Conservation (phyloP, 2,329 filamentous ascomycete species). For the Endoconidiophora laricicola region DNA sequence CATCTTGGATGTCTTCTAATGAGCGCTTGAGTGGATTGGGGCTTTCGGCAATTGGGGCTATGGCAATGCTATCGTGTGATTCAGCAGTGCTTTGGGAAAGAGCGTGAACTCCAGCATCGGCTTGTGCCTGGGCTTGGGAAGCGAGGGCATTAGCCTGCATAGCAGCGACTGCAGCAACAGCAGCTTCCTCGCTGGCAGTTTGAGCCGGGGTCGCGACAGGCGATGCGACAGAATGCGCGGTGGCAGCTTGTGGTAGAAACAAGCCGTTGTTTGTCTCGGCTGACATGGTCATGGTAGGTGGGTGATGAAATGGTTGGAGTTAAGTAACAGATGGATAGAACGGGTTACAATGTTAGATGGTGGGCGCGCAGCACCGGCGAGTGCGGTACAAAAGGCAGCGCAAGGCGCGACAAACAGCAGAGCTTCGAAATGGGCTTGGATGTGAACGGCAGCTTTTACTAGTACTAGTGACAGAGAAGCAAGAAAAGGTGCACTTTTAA, state of each 20-base stretch:
- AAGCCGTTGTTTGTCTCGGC: slow-evolving; percentile 22
- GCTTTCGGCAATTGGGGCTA: slow-evolving; percentile 13
- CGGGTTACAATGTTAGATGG: neutral
- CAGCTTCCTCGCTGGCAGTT: slow-evolving; percentile 11
- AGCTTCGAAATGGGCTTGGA: neutral
- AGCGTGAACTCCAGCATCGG: slow-evolving; percentile 9
- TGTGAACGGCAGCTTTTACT: too few species aligned
- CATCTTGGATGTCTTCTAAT: slow-evolving; percentile 19
- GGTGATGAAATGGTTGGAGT: neutral
- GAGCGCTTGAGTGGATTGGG: slow-evolving; percentile 26
- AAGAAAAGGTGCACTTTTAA: too few species aligned
- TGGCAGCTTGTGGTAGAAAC: slow-evolving; percentile 24
- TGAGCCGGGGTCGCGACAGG: slow-evolving; percentile 22
- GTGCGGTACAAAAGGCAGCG: slow-evolving; percentile 6
- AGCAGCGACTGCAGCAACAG: slow-evolving; percentile 15
- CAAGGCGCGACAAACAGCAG: slow-evolving; percentile 7
- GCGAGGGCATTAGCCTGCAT: slow-evolving; percentile 26
- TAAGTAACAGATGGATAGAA: neutral
- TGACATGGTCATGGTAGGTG: slow-evolving; percentile 28
- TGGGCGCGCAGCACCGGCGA: neutral
- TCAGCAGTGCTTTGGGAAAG: neutral
- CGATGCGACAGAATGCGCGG: slow-evolving; percentile 35
- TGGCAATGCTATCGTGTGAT: neutral
- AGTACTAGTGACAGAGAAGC: too few species aligned
- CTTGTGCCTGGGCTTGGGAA: slow-evolving; percentile 16